Base-by-base conservation (phyloP, 2,329 filamentous ascomycete genomes). In the Hypoxylon sp. region DNA sequence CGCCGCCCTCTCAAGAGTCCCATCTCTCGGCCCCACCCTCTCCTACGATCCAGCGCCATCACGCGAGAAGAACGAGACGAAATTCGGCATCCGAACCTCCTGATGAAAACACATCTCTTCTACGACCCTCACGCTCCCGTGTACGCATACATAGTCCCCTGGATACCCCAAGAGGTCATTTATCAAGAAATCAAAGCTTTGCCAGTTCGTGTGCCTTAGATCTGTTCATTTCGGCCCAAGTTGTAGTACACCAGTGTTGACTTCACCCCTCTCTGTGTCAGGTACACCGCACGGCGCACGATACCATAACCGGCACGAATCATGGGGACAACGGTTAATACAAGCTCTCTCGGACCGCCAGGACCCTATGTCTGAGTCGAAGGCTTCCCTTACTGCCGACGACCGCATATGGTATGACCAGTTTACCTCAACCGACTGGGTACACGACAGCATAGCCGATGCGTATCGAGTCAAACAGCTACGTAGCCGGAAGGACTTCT, bases 341-440 rank as follows among this genome's bases (percentile, higher is more conserved):
- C 87, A 86, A 66, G 91, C 88, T 59, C 83, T 92, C 63, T 83
- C 81, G 64, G 90, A 86, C 74, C 83, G 85, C 70, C 87, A 85
- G 74, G 84, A 87, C 31, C 86, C 85, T 67, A 82, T 91, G 80
- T 80, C 85, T 68, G 89, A 91, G 69, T 90, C 90, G 53, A 92
- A 90, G 75, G 82, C 85, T 35, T 90, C 89, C 3, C 81, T 92
- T 9, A 91, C 89, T 74, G 84, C 91, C 55, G 93, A 98, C 76
- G 94, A 98, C 73, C 90, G 96, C 67, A 92, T 97, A 9, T 98
- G 96, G 96, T 98, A 98, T 81, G 96, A 99, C 83, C 96, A 99
- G 81, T 97, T 97, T 77, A 97, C 94, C 5, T 97, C 93, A 5
- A 98, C 94, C 61, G 95, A 99, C 80, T 99, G 96, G 96, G 94